Conservation (phyloP, 2,329 filamentous ascomycete genomes). For the Nectriaceae sp. region DNA sequence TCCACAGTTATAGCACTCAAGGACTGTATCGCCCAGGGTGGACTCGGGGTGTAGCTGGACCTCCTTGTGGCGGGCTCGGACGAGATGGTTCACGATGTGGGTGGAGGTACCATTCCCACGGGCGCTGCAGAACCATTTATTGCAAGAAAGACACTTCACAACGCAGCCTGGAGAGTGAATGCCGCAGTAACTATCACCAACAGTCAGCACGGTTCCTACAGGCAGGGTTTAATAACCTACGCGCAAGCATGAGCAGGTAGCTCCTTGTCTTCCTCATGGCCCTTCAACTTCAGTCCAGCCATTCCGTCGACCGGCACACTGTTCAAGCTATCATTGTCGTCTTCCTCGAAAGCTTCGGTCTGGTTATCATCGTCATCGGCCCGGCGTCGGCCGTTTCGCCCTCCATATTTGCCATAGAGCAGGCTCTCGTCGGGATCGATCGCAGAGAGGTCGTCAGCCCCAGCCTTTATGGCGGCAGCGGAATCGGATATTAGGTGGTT, state of each 20-base stretch:
- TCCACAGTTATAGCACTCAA: conserved; percentile 99
- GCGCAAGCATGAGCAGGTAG: conserved; percentile 94
- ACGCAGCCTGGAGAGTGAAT: conserved; percentile 96
- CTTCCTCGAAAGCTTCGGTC: conserved; percentile 80
- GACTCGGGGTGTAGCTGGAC: conserved; percentile 95
- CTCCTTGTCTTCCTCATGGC: conserved; percentile 79
- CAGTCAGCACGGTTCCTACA: conserved; percentile 23
- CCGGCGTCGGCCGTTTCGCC: conserved; percentile 64
- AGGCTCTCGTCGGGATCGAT: conserved; percentile 80
- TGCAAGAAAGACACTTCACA: conserved; percentile 93
- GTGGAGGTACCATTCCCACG: conserved; percentile 95
- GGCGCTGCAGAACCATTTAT: conserved; percentile 98
- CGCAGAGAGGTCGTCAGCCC: conserved; percentile 71
- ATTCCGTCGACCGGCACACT: conserved; percentile 79
- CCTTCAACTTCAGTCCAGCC: conserved; percentile 62
- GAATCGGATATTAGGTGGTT: conserved; percentile 86
- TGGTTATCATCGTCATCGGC: conserved; percentile 90
- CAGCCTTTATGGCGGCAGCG: conserved; percentile 84
- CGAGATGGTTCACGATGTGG: conserved; percentile 97
- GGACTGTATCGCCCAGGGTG: conserved; percentile 88
- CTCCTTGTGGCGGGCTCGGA: conserved; percentile 96
- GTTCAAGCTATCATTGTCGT: conserved; percentile 74
- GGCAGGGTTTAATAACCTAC: conserved; percentile 54
- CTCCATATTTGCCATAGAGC: conserved; percentile 69
- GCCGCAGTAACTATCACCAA: conserved; percentile 75